Base-by-base conservation (phyloP, 192 early-diverging fungal species). In the Powellomyces hirtus region DNA sequence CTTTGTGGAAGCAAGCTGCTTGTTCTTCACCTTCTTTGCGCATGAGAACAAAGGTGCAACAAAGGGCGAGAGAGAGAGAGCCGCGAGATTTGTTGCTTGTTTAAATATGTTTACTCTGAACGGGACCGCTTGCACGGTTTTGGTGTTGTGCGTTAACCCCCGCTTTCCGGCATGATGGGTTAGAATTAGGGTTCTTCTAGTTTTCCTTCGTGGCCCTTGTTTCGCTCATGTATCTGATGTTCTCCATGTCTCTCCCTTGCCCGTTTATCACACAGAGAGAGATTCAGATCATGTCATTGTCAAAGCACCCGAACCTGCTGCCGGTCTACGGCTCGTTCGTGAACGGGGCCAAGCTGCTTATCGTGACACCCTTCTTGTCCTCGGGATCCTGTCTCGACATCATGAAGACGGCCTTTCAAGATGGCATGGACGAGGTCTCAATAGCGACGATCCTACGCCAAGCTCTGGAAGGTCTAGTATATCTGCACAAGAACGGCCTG, bases 251-350 rank as follows among this genome's bases (percentile, higher is more conserved):
- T 49, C 27, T 27, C 27, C 49, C 35, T n/a, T 18, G 16, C 51
- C 26, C 18, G 22, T 4, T 37, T 66, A 65, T 60, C 26, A 20
- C 34, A 0, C 62, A 91, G 86, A 64, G 92, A 58, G 93, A 94
- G 74, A 92, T 92, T 27, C 86, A 90, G 45, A 86, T 92, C 38
- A 94, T 94, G 93, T 86, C 86, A 2, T 70, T 94, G 27, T 92
- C 89, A n/a, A 92, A 90, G 57, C 93, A 94, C 67, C 84, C 86
- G 14, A 92, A 94, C 66, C 84, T 94, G 10, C 77, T 94, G 31
- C 87, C 87, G 8, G 93, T 94, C 22, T 88, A 88, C 68, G 89
- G 90, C 38, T 90, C 92, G 0, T 94, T 93, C 72, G 92, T 94
- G 4, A 81, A 86, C 37, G 91, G 87, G 10, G 84, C 86, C 27